Base-by-base conservation (phyloP, 768 basidiomycete genomes). In the Naematelia encephala region DNA sequence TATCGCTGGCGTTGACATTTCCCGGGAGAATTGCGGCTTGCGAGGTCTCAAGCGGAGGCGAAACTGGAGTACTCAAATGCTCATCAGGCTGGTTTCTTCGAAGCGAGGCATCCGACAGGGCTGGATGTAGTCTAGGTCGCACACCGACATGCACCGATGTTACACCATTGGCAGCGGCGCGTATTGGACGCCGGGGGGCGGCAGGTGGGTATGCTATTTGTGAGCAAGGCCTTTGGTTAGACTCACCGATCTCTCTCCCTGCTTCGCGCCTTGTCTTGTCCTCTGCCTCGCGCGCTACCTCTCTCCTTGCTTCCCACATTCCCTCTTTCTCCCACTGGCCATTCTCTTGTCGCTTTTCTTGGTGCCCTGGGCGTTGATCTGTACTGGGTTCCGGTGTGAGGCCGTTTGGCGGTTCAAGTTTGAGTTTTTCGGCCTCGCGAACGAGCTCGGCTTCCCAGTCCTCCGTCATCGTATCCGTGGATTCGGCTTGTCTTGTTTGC, bases 131-230 rank as follows among this genome's bases (percentile, higher is more conserved):
- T 12, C 72, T 58, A 2, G 72, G 72, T 43, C 72, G 62, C 13
- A 73, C 90, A 43, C 94, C 94, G 27, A 97, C 90, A n/a, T 91
- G 86, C 44, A 99, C 85, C 1, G 85, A 82, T 54, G 97, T 83
- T 50, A 99, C 86, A 69, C 98, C 94, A 34, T 91, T 91, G 1
- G 94, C 92, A 52, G 97, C 94, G 11, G 71, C 67, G 46, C 71
- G 57, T 4, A 73, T 64, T 8, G 71, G 64, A 19, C 57, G 44
- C 19, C 64, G 60, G 5, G 71, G 71, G 25, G 54, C 51, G 8
- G 52, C 4, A 1, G 71, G 71, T 23, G 71, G 71, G 52, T 67
- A 70, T 14, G 71, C 71, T 73, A 51, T 1, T 16, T 4, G 10
- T 55, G 49, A 66, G 54, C 29, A 19, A 27, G 10, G 42, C 27